Base-by-base conservation (phyloP, 140 eudicot species). In the Senecio squalidus region DNA sequence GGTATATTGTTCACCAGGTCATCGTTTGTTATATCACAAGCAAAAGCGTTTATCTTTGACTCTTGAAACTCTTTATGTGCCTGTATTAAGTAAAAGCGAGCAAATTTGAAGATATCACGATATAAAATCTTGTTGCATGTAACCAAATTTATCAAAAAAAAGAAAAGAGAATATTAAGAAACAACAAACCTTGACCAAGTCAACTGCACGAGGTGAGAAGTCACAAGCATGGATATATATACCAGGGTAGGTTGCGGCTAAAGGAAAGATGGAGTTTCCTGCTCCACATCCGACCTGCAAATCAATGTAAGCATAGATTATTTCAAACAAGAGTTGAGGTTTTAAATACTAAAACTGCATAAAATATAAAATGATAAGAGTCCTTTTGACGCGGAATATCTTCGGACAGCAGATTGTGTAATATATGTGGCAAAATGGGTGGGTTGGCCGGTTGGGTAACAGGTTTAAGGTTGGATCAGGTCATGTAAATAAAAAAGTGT, bases 271-370 rank as follows among this genome's bases (percentile, higher is more conserved):
- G 39, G 98, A 81, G 64, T 87, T 92, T 71, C 98, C 96, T 45
- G 87, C 96, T 48, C 98, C 98, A 66, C 98, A 92, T 44, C 98
- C 96, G 62, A 87, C 84, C 96, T 92, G 72, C 26, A 60, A 31
- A 58, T 44, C 54, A 62, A 18, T 18, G 44, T 23, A 24, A 33
- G 24, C 53, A 38, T 17, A 48, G 2, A 43, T 31, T 34, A 47
- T 41, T 26, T 31, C 61, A 13, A 69, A 39, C 55, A 60, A 7
- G 7, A 21, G 45, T 51, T 29, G 14, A 28, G 61, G 39, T 28
- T 38, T 5, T 21, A 50, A 3, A 18, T 52, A 59, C 20, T 9
- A 36, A 16, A 6, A 58, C 4, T 16, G 5, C 16, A 23, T 34
- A 14, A 11, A 69, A 40, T 25, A 4, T 31, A 33, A 33, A 36